Conservation (phyloP, 192 early-diverging fungal genomes). For the Coemansia sp. region DNA sequence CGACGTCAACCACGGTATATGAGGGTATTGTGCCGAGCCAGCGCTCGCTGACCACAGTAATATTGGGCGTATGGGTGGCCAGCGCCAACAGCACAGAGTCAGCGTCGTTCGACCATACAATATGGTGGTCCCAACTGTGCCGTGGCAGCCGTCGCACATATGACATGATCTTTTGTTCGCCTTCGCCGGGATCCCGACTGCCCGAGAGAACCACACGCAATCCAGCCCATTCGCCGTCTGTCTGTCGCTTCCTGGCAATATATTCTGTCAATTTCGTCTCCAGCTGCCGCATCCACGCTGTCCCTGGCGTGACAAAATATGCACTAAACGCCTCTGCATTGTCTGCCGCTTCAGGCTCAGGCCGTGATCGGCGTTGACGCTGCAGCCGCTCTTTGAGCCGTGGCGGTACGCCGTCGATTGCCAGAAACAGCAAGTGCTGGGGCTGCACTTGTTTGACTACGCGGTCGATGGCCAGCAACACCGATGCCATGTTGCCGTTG, state of each 20-base stretch:
- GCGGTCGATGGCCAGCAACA: slow-evolving; percentile 21
- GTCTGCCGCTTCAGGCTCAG: slow-evolving; percentile 55
- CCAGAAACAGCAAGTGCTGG: slow-evolving; percentile 83
- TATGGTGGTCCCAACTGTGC: slow-evolving; percentile 57
- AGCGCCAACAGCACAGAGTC: slow-evolving; percentile 95
- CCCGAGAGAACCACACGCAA: slow-evolving; percentile 90
- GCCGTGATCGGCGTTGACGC: slow-evolving; percentile 87
- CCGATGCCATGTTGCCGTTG: slow-evolving; percentile 21
- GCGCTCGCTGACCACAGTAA: slow-evolving; percentile 87
- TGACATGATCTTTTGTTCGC: slow-evolving; percentile 99
- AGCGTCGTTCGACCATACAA: slow-evolving; percentile 94
- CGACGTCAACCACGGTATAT: slow-evolving; percentile 13
- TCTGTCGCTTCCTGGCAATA: slow-evolving; percentile 72
- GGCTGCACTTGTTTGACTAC: slow-evolving; percentile 63
- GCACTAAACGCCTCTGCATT: slow-evolving; percentile 73
- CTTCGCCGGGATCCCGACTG: slow-evolving; percentile 90
- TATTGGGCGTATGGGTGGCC: slow-evolving; percentile 86
- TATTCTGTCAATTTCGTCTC: slow-evolving; percentile 79
- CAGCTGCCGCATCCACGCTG: slow-evolving; percentile 85
- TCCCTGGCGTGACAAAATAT: slow-evolving; percentile 95
- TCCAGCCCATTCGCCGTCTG: slow-evolving; percentile 74
- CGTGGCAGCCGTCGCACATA: slow-evolving; percentile 77
- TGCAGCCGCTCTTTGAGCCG: slow-evolving; percentile 98
- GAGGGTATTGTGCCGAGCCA: slow-evolving; percentile 49
- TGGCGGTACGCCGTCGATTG: slow-evolving; percentile 93